Conservation (phyloP, 192 early-diverging fungal genomes). For the Entomortierella beljakovae region DNA sequence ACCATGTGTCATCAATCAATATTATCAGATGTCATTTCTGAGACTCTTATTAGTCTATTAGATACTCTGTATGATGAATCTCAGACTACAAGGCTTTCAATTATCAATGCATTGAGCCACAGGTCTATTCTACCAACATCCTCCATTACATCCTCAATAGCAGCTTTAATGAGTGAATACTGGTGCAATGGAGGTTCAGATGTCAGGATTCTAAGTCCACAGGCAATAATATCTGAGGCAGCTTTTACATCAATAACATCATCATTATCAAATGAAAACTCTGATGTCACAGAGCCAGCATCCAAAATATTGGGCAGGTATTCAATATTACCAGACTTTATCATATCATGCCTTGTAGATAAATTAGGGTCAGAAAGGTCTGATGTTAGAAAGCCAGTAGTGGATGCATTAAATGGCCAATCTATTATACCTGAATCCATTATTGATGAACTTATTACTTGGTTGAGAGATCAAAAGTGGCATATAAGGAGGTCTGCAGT, state of each 20-base stretch:
- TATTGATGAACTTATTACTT: not conserved
- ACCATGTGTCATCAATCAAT: too few species aligned
- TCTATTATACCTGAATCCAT: not conserved
- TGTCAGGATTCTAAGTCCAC: not conserved
- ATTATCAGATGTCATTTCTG: too few species aligned
- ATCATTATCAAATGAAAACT: not conserved
- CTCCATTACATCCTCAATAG: not conserved
- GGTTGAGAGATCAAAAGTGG: not conserved
- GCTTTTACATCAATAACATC: not conserved
- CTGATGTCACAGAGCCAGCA: not conserved
- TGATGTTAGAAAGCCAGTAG: too few species aligned
- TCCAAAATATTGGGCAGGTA: not conserved
- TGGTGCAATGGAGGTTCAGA: too few species aligned
- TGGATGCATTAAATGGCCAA: not conserved
- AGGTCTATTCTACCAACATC: not conserved
- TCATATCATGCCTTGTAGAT: not conserved
- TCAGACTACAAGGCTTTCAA: too few species aligned
- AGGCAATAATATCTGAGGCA: constrained; percentile 3
- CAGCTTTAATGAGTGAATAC: not conserved
- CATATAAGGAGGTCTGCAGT: not conserved
- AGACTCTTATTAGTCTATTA: too few species aligned
- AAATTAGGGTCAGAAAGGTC: too few species aligned
- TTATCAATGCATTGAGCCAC: too few species aligned
- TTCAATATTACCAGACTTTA: not conserved
- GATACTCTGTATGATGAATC: too few species aligned